Evolutionary conservation across 1,284 basidiomycete species (phyloP), one percentile per base, ranked within the genome.

Genomic region (Amylostereum areolatum): DNA sequence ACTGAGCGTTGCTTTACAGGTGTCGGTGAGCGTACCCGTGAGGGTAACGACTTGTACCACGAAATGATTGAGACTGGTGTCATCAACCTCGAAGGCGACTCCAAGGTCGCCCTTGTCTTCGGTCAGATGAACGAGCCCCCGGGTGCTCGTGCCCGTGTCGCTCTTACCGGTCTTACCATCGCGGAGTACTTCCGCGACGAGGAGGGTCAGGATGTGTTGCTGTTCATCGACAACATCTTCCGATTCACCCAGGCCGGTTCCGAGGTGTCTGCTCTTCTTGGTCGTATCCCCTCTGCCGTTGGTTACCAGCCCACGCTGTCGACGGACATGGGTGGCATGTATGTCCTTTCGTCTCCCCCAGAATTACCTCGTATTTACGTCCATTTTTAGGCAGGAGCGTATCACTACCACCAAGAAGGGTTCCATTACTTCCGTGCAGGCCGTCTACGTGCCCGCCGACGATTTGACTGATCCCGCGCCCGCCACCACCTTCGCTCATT

Each of bases 141-240:
- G 64, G 96, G 96, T 85, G 96, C 96, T 64, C 95, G 96, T 89
- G 96, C 96, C 68, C 96, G 96, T 90, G 96, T 98, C 65, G 96
- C 96, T 57, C 85, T 99, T 64, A 98, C 96, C 63, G 96, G 96
- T 75, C 79, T 99, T 56, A 98, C 96, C 68, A 97, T 98, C 61
- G 96, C 96, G 62, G 96, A 99, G 77, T 99, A 98, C 80, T 99
- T 99, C 96, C 95, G 96, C 89, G 96, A 99, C 67, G 95, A 98
- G 77, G 95, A 99, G 77, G 96, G 96, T 61, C 96, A 99, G 76
- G 96, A 98, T 74, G 96, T 99, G 79, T 83, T 98, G 68, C 88
- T 99, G 68, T 98, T 98, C 84, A 98, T 98, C 69, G 96, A 99
- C 90, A 99, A 98, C 85, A 99, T 98, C 78, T 97, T 97, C 92